Conservation (phyloP, 2,329 filamentous ascomycete species). For the Ophiocordyceps camponoti-floridani region DNA sequence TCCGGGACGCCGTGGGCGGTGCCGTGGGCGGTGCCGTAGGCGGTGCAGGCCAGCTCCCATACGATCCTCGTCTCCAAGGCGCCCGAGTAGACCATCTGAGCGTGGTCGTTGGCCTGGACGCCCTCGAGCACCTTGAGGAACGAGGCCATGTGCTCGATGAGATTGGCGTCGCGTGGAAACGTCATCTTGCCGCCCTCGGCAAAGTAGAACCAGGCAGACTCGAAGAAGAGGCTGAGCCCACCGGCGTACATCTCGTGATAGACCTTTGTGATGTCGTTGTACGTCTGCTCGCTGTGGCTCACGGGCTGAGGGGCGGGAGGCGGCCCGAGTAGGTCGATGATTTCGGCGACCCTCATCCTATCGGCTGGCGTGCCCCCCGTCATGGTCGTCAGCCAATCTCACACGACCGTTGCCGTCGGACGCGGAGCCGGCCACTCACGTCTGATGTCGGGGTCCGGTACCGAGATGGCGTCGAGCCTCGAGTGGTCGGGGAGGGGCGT, state of each 20-base stretch:
- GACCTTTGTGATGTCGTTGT: conserved; percentile 52
- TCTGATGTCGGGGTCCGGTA: conserved; percentile 7
- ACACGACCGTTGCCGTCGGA: neutral
- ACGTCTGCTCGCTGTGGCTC: conserved; percentile 28
- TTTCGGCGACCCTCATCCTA: conserved; percentile 55
- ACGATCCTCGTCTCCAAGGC: conserved; percentile 39
- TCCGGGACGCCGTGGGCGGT: too few relatives aligned
- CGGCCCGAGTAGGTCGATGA: conserved; percentile 44
- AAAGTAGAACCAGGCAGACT: conserved; percentile 65
- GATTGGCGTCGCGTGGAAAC: conserved; percentile 31
- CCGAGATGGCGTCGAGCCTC: conserved; percentile 8
- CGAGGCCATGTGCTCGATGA: conserved; percentile 49
- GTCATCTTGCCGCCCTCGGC: conserved; percentile 23
- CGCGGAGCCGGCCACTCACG: neutral
- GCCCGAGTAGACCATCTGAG: conserved; percentile 33
- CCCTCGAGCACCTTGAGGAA: conserved; percentile 39
- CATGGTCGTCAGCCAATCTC: neutral
- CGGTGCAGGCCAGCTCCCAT: conserved; percentile 39
- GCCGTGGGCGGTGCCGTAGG: conserved; percentile 20
- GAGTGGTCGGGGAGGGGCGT: conserved; percentile 8
- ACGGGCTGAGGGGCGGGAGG: conserved; percentile 36
- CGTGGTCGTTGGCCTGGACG: conserved; percentile 28
- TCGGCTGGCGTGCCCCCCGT: conserved; percentile 10
- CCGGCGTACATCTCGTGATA: conserved; percentile 63
- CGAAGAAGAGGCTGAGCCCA: conserved; percentile 58